Conservation (phyloP, 352 stramenopile genomes). For the Phytophthora citricola region DNA sequence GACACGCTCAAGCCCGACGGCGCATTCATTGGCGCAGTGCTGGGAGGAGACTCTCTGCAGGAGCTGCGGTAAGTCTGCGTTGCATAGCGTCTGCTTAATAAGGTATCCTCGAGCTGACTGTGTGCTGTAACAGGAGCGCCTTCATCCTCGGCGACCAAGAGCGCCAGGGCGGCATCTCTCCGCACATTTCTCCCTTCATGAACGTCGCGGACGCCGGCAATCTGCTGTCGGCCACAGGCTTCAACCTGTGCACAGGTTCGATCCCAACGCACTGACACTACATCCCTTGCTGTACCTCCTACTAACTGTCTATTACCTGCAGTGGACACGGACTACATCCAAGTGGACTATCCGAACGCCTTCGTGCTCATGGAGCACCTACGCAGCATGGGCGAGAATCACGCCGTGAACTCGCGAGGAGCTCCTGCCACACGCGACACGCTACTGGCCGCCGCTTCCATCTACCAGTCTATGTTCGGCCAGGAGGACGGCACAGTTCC, state of each 20-base stretch:
- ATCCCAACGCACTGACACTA: neutral
- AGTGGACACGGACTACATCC: conserved; percentile 97
- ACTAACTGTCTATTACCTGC: conserved; percentile 16
- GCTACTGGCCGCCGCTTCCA: conserved; percentile 92
- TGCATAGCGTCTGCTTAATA: neutral
- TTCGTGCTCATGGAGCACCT: conserved; percentile 97
- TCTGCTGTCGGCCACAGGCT: conserved; percentile 92
- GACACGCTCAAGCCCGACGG: conserved; percentile 96
- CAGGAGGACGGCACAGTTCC: conserved; percentile 89
- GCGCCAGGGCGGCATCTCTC: conserved; percentile 93
- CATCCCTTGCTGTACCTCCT: neutral
- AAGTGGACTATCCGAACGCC: conserved; percentile 94
- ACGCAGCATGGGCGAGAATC: conserved; percentile 96
- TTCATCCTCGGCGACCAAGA: conserved; percentile 96
- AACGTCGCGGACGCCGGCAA: conserved; percentile 95
- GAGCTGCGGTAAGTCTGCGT: conserved; percentile 86
- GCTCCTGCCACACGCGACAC: conserved; percentile 88
- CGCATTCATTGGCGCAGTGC: conserved; percentile 95
- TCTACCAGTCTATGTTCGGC: conserved; percentile 95
- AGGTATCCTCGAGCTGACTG: conserved; percentile 2
- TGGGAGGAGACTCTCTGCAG: conserved; percentile 95
- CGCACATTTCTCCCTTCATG: conserved; percentile 96
- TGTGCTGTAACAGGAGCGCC: conserved; percentile 61
- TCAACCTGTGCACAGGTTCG: conserved; percentile 92
- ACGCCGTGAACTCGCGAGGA: conserved; percentile 80